These are phyloP conservation scores for Skeletonema tropicum DNA, from an alignment of 108 stramenopile species.

Conservation along the genomic window DNA sequence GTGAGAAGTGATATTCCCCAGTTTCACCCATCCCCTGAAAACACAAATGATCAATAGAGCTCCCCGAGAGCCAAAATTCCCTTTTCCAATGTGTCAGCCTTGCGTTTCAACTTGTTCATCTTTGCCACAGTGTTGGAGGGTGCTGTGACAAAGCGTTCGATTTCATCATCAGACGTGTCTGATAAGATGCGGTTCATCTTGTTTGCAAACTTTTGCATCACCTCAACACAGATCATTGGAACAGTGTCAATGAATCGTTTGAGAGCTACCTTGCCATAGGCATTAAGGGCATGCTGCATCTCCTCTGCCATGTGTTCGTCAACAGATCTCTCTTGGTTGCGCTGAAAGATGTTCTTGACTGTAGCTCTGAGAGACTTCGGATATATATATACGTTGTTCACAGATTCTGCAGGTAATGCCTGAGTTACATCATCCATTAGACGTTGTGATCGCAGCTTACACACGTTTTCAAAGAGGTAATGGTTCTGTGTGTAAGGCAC, in stretches of 20 bases:
- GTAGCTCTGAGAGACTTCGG: slow-evolving; percentile 48
- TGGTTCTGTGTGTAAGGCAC: slow-evolving; percentile 72
- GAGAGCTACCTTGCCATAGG: slow-evolving; percentile 67
- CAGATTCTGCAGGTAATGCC: slow-evolving; percentile 47
- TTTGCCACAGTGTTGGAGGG: slow-evolving; percentile 12
- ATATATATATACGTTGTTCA: slow-evolving; percentile 29
- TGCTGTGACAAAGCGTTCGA: slow-evolving; percentile 16
- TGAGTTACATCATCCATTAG: slow-evolving; percentile 58
- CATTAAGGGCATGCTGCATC: slow-evolving; percentile 66
- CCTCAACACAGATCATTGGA: slow-evolving; percentile 66
- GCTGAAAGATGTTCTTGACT: slow-evolving; percentile 61
- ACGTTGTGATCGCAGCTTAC: slow-evolving; percentile 48
- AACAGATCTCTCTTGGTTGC: slow-evolving; percentile 49
- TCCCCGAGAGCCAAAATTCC: slow-evolving; percentile 13
- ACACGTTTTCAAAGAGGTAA: slow-evolving; percentile 61
- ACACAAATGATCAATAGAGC: not conserved
- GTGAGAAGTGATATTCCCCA: not conserved
- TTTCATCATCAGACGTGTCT: slow-evolving; percentile 28
- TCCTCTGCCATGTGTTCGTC: slow-evolving; percentile 71
- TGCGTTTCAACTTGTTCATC: slow-evolving; percentile 26
- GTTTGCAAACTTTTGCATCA: slow-evolving; percentile 33
- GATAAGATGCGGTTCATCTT: slow-evolving; percentile 20
- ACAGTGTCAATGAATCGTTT: slow-evolving; percentile 73
- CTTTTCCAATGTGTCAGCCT: slow-evolving; percentile 20
- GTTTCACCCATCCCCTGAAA: not conserved